Evolutionary conservation across 1,139 yeast genomes (phyloP).

Genomic region (Suhomyces atakaporum): DNA sequence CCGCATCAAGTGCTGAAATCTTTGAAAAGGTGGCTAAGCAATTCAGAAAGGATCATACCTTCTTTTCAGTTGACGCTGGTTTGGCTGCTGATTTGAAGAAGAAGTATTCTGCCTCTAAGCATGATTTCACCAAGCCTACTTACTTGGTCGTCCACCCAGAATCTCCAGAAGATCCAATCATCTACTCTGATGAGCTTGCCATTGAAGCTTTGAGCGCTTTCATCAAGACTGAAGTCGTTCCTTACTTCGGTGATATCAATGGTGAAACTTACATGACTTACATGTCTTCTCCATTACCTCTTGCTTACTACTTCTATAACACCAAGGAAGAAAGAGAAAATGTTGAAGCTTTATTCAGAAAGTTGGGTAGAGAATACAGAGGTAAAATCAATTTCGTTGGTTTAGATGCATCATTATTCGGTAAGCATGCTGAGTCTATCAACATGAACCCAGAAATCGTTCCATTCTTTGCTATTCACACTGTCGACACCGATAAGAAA

Average conservation of each 20-base stretch:
- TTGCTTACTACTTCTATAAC: slow-evolving; percentile 86
- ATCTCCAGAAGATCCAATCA: slow-evolving; percentile 34
- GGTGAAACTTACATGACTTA: slow-evolving; percentile 79
- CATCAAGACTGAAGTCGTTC: slow-evolving; percentile 70
- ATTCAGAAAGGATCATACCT: slow-evolving; percentile 49
- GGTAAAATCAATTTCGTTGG: slow-evolving; percentile 88
- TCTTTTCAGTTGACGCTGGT: slow-evolving; percentile 57
- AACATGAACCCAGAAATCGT: slow-evolving; percentile 78
- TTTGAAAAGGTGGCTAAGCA: slow-evolving; percentile 20
- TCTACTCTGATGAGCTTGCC: slow-evolving; percentile 24
- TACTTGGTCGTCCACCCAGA: slow-evolving; percentile 49
- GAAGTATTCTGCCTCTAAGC: slow-evolving; percentile 15
- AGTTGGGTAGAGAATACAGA: slow-evolving; percentile 72
- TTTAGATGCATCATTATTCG: slow-evolving; percentile 77
- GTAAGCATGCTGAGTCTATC: slow-evolving; percentile 86
- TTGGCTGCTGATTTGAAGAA: slow-evolving; percentile 45
- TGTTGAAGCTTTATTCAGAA: slow-evolving; percentile 52
- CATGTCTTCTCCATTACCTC: slow-evolving; percentile 71
- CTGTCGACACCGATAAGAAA: slow-evolving; percentile 65
- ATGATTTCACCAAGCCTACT: slow-evolving; percentile 40
- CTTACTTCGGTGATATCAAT: slow-evolving; percentile 87
- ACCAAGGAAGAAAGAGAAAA: slow-evolving; percentile 65
- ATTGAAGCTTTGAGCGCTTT: slow-evolving; percentile 51
- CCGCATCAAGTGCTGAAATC: slow-evolving; percentile 8
- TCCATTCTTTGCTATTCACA: slow-evolving; percentile 92